Evolutionary conservation across 1,284 basidiomycete genomes (phyloP).

Genomic region (Hypsizygus ulmarius): DNA sequence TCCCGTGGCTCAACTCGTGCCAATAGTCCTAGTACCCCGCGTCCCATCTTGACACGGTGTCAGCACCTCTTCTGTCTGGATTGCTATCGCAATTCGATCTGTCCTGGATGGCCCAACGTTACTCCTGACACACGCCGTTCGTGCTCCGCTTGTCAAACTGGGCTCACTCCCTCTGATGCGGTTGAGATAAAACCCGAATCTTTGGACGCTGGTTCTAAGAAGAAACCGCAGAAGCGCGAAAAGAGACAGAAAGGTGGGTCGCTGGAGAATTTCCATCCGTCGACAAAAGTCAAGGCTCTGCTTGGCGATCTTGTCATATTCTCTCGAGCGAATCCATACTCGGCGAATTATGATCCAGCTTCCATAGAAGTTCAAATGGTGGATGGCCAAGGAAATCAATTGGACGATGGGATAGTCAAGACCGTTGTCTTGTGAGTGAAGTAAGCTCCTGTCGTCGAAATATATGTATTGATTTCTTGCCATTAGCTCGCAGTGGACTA

Average conservation of each 20-base stretch:
- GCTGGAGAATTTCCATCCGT: conserved; percentile 67
- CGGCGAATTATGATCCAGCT: conserved; percentile 77
- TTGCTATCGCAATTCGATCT: conserved; percentile 79
- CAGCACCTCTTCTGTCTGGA: conserved; percentile 87
- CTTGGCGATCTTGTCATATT: conserved; percentile 73
- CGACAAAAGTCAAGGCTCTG: conserved; percentile 84
- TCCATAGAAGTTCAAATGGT: conserved; percentile 71
- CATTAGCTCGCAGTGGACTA: conserved; percentile 89
- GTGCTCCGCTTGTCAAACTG: conserved; percentile 75
- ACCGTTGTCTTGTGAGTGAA: conserved; percentile 86
- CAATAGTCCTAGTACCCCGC: conserved; percentile 58
- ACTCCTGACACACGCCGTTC: conserved; percentile 52
- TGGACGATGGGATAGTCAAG: conserved; percentile 72
- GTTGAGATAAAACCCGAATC: conserved; percentile 67
- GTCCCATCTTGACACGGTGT: conserved; percentile 83
- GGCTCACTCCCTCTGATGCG: conserved; percentile 63
- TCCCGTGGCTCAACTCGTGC: conserved; percentile 70
- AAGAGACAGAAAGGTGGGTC: conserved; percentile 58
- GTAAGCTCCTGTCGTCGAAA: neutral
- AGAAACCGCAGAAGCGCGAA: conserved; percentile 67
- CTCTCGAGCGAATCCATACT: conserved; percentile 79
- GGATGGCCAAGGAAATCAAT: conserved; percentile 67
- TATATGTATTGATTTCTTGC: neutral
- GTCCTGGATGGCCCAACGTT: conserved; percentile 77
- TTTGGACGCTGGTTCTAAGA: conserved; percentile 48